Base-by-base conservation (phyloP, 225 moss, liverwort and hornwort species). In the Climacium dendroides region DNA sequence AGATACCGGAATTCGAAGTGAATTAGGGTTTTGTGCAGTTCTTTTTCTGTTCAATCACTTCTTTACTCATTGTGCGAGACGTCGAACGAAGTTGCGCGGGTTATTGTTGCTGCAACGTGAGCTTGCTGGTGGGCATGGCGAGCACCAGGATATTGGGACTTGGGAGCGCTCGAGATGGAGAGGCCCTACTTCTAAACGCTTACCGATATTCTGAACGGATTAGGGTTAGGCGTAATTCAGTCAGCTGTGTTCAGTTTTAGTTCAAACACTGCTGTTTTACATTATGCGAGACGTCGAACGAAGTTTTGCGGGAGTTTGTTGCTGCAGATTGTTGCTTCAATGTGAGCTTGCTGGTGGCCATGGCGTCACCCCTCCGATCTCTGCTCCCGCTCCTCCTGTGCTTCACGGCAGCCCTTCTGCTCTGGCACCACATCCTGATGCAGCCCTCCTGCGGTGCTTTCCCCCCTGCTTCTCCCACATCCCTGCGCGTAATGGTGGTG, bases 401-500 rank as follows among this genome's bases (percentile, higher is more conserved):
- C 80, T 14, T 90, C 76, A 86, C 91, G 34, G 81, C 74, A 35
- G 60, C 61, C 45, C 83, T 89, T 73, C 55, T 91, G 62, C 58
- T 92, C 11, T 73, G 87, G 87, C 84, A 88, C 85, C 88, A 87
- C 43, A 32, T 63, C 34, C 16, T 92, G 72, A 81, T 92, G 90
- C 88, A 92, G 66, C 90, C 89, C 74, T 86, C 83, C 14, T 91
- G 91, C 77, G 86, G 59, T 10, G 79, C 65, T 43, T 47, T 25
- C 20, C 67, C 47, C 54, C 37, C 47, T 34, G 52, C 66, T 3
- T 69, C 86, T 16, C 17, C 82, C 53, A 47, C 90, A 23, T 52
- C 74, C 34, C 83, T 94, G 34, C 78, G 86, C 19, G 92, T 94
- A 15, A 71, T 88, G 77, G 92, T 94, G 63, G 89, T 94, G 25